A percentile compares a stretch with the other conserved stretches of the same genome.
Conservation (phyloP, 352 stramenopile species). For the Globisporangium splendens region DNA sequence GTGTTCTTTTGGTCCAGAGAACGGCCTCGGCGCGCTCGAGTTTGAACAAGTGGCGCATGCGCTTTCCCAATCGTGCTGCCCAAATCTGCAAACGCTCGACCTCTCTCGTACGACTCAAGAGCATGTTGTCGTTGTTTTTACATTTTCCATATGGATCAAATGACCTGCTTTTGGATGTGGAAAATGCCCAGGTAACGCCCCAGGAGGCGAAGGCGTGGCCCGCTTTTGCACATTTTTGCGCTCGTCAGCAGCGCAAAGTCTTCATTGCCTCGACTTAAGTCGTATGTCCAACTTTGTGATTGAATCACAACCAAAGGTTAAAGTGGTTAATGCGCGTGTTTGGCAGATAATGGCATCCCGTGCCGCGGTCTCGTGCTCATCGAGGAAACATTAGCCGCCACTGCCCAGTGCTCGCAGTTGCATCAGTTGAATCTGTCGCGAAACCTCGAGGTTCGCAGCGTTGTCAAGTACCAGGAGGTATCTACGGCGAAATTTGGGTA, state of each 20-base stretch:
- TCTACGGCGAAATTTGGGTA: too few species aligned
- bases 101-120: constrained; percentile 25
- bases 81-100: constrained; percentile 28
- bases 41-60: constrained; percentile 26
- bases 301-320: neutral
- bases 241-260: constrained; percentile 20
- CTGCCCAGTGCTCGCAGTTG: constrained; percentile 35
- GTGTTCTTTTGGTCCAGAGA: constrained; percentile 17
- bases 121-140: neutral
- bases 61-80: constrained; percentile 21
- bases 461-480: constrained; percentile 48
- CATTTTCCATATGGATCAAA: too few species aligned
- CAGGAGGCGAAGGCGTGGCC: constrained; percentile 33
- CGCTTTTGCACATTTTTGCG: constrained; percentile 39
- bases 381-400: constrained; percentile 29
- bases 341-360: constrained; percentile 50
- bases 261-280: constrained; percentile 49
- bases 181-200: constrained; percentile 32
- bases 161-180: neutral
- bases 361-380: constrained; percentile 31
- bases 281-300: constrained; percentile 14
- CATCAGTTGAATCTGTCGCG: constrained; percentile 50
- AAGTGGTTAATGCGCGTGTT: constrained; percentile 1
- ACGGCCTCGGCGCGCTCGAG: constrained; percentile 29
- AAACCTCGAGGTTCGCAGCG: constrained; percentile 35